A percentile compares a stretch with the other conserved stretches of the same genome.
These are phyloP conservation scores for Trypanosoma theileri DNA, from an alignment of 208 protist species.

Conservation along the genomic window DNA sequence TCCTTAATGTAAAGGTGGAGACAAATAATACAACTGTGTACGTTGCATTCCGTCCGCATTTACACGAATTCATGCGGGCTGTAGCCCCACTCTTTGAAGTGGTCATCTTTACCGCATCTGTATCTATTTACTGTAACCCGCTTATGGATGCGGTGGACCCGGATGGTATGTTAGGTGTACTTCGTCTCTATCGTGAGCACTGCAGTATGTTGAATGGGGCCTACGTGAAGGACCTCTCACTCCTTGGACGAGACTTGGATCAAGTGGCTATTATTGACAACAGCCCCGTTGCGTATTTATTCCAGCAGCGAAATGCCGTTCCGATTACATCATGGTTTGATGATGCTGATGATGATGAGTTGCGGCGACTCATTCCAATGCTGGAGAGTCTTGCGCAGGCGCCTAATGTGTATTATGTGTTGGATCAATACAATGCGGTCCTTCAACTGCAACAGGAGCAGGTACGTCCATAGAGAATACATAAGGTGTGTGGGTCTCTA, in stretches of 20 bases:
- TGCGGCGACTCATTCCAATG: conserved; percentile 71
- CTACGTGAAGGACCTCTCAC: conserved; percentile 88
- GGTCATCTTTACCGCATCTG: conserved; percentile 87
- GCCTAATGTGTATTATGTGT: conserved; percentile 71
- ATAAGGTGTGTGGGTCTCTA: not conserved
- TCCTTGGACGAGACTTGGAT: conserved; percentile 78
- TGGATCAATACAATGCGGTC: conserved; percentile 83
- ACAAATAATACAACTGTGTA: conserved; percentile 74
- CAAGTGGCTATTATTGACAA: conserved; percentile 88
- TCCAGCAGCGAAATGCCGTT: conserved; percentile 90
- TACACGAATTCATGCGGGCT: conserved; percentile 77
- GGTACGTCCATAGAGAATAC: conserved; percentile 4
- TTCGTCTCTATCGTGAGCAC: conserved; percentile 83
- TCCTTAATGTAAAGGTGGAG: conserved; percentile 66
- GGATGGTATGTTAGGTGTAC: conserved; percentile 49
- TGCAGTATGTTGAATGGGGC: conserved; percentile 78
- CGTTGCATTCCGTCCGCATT: conserved; percentile 75
- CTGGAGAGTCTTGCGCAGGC: conserved; percentile 70
- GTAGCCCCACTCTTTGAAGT: conserved; percentile 83
- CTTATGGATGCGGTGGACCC: conserved; percentile 78
- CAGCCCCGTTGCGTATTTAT: conserved; percentile 88
- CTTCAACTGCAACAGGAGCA: conserved; percentile 63
- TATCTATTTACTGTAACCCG: conserved; percentile 79
- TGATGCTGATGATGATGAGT: conserved; percentile 66
- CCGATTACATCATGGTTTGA: conserved; percentile 90